Evolutionary conservation across 176 grass and related monocot genomes (phyloP), one percentile per base, ranked within the genome.

Genomic region (Saccharum officinarum): DNA sequence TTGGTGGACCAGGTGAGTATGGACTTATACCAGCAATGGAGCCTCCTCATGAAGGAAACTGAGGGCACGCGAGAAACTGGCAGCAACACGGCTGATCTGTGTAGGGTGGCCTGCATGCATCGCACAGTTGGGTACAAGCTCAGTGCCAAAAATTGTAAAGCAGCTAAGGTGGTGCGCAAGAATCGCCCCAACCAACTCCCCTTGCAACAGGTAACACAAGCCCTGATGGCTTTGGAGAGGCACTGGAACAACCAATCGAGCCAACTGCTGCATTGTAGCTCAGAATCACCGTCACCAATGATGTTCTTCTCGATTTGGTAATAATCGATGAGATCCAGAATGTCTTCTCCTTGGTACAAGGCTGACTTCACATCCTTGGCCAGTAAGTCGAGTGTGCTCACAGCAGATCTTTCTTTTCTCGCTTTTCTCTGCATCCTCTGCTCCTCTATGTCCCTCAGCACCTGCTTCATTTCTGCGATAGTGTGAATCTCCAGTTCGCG

Each of bases 321-420:
- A 50, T 80, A 80, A 67, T 23, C 42, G 1, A 80, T n/a, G 10
- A 80, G 78, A 50, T 67, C 78, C 28, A 80, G 78, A 17, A 49
- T 37, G 62, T 80, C 63, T 50, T 80, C 78, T 10, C 41, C 78
- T 15, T 80, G 9, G 28, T 47, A 80, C 78, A 80, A 80, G 15
- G 63, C 78, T 22, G 17, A 67, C 42, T 36, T 80, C 0, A 80
- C 8, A 34, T 36, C 26, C 42, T 80, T 67, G 0, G 5, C 28
- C 42, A 67, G 15, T 0, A 0, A 4, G 78, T 67, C 42, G 10
- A 80, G 41, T 7, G 17, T 22, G 8, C 1, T 7, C 2, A 80
- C 62, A n/a, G 18, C 55, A 59, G 9, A 66, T 7, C 41, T 34
- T 16, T 49, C 40, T 1, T 67, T 20, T 3, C 7, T 38, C 3